These are phyloP conservation scores for Somion occarium DNA, from an alignment of 1,284 basidiomycete species.

Conservation along the genomic window DNA sequence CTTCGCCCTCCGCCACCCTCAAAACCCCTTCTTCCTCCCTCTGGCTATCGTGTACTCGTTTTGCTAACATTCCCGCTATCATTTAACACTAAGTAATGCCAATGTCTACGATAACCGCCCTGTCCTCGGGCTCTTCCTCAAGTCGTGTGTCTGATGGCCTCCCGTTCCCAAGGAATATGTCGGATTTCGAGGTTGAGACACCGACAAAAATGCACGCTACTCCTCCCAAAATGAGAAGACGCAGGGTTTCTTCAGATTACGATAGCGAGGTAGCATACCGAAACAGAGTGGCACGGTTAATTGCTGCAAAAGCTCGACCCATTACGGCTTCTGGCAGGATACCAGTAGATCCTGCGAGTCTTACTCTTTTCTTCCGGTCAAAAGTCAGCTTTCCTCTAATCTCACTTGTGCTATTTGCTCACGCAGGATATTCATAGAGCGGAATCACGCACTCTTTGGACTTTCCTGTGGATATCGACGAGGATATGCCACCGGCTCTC, in stretches of 20 bases:
- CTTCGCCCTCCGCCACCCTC: constrained; percentile 12
- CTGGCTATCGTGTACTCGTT: constrained; percentile 8
- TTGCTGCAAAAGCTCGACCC: constrained; percentile 55
- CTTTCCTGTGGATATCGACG: constrained; percentile 74
- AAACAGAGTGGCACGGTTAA: constrained; percentile 49
- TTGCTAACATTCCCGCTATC: constrained; percentile 6
- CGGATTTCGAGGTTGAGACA: constrained; percentile 53
- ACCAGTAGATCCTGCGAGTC: constrained; percentile 59
- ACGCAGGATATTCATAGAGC: constrained; percentile 37
- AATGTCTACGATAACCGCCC: constrained; percentile 20
- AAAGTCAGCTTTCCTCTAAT: constrained; percentile 36
- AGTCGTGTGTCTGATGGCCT: constrained; percentile 25
- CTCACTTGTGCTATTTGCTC: background rate
- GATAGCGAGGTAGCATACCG: constrained; percentile 51
- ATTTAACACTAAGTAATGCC: constrained; percentile 17
- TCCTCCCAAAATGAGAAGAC: constrained; percentile 22
- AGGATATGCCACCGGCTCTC: constrained; percentile 70
- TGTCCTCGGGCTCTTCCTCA: constrained; percentile 21
- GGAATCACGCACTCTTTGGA: constrained; percentile 76
- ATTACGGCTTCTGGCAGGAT: constrained; percentile 67
- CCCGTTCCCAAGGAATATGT: constrained; percentile 28
- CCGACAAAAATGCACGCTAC: constrained; percentile 20
- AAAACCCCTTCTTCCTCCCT: constrained; percentile 8
- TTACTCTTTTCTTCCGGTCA: constrained; percentile 74
- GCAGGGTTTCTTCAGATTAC: constrained; percentile 33